Percentiles rank a stretch among this genome's conserved stretches.
phyloP scores from a whole-genome alignment of 352 stramenopile species.

The Pythium aphanidermatum region DNA sequence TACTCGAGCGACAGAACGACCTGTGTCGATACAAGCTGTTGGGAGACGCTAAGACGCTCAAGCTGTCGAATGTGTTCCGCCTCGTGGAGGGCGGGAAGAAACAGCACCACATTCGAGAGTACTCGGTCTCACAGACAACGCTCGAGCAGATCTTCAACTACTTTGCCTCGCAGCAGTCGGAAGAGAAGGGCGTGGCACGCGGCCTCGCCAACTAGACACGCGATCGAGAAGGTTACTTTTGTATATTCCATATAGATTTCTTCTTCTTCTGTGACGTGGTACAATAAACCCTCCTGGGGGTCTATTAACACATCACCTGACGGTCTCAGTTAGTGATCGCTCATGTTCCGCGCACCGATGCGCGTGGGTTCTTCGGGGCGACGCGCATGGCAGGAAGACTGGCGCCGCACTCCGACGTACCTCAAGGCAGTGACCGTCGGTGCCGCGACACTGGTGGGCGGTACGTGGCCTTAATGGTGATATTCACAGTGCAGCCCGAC shows the following conservation, averaged over 20 bases:
- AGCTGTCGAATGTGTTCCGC: conserved; percentile 38
- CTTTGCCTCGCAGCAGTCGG: conserved; percentile 54
- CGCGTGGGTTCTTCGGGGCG: not conserved
- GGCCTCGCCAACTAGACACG: conserved; percentile 13
- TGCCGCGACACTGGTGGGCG: conserved; percentile 18
- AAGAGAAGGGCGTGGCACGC: conserved; percentile 26
- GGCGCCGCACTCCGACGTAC: conserved; percentile 29
- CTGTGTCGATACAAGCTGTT: conserved; percentile 25
- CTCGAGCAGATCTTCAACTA: conserved; percentile 77
- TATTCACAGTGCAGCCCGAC: not conserved
- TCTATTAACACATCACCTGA: not conserved
- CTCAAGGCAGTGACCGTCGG: conserved; percentile 25
- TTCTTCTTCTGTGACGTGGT: conserved; percentile 2
- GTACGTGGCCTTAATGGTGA: conserved; percentile 12
- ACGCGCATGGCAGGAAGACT: conserved; percentile 23
- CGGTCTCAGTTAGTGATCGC: too few species aligned
- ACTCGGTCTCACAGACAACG: conserved; percentile 57
- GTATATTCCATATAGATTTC: too few species aligned
- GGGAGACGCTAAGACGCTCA: conserved; percentile 22
- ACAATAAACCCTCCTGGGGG: not conserved
- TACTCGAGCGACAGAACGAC: conserved; percentile 35
- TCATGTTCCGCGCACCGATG: conserved; percentile 1
- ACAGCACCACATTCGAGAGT: conserved; percentile 45
- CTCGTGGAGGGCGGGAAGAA: conserved; percentile 41
- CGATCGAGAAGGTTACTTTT: too few species aligned